Base-by-base conservation (phyloP, 2,329 filamentous ascomycete genomes). In the Hymenoscyphus salicellus region DNA sequence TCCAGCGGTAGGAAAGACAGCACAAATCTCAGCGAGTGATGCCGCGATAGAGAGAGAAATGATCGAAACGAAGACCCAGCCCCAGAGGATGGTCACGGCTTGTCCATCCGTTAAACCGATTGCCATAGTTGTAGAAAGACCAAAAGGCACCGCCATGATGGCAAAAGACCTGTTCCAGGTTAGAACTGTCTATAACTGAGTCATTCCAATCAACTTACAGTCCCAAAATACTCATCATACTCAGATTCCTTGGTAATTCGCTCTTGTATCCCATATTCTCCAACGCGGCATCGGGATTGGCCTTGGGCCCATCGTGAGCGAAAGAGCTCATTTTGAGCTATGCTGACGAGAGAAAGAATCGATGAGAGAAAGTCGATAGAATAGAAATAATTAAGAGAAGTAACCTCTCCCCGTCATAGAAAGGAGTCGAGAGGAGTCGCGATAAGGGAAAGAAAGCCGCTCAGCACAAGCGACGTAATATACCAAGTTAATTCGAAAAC, bases 161-260 rank as follows among this genome's bases (percentile, higher is more conserved):
- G 88, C 89, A 73, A 91, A 91, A 55, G 87, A 89, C 68, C 72
- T 73, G 14, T 17, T 17, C n/a, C 79, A 81, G 55, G 68, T 66
- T 68, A 46, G 55, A 46, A 71, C 58, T 72, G n/a, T n/a, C n/a
- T n/a, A n/a, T n/a, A n/a, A n/a, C n/a, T n/a, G 46, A 11, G 46
- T 26, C 20, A 16, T 23, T 49, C 56, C 49, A 20, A 5, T 38
- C 16, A 63, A 69, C 69, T 60, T 70, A 73, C 71, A 78, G 70
- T 60, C 89, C 89, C 55, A 91, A 79, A 32, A 91, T 85, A 72
- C 85, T 88, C 72, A 90, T 76, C 87, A 90, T 90, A 74, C 84
- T 86, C 68, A 91, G 75, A 69, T 85, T 87, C 65, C 88, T 81
- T 17, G 88, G 87, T 55, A 91, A 74, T 73, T 90, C 88, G 61